Percentiles rank a stretch among this genome's conserved stretches.
Conservation (phyloP, 2,329 filamentous ascomycete species). For the Domatiomyces globalis region DNA sequence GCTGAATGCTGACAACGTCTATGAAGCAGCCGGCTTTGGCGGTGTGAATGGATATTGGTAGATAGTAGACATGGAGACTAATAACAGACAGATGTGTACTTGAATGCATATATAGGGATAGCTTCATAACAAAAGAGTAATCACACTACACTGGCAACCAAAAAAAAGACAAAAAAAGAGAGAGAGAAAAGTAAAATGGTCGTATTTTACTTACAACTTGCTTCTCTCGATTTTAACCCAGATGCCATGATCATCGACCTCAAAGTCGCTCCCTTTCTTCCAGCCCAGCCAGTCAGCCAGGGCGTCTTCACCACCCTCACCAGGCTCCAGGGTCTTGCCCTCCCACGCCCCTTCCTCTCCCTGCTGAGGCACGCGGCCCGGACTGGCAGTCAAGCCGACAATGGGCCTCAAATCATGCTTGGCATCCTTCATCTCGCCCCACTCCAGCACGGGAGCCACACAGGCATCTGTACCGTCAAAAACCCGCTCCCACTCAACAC, state of each 20-base stretch:
- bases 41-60: slow-evolving; percentile 12
- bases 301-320: slow-evolving; percentile 57
- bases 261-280: slow-evolving; percentile 56
- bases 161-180: neutral
- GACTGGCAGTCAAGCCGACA: slow-evolving; percentile 49
- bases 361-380: slow-evolving; percentile 33
- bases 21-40: slow-evolving; percentile 30
- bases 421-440: slow-evolving; percentile 52
- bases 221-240: slow-evolving; percentile 36
- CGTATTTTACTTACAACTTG: slow-evolving; percentile 8
- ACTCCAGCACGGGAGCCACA: slow-evolving; percentile 72
- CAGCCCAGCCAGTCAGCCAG: slow-evolving; percentile 64
- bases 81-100: neutral
- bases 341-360: slow-evolving; percentile 53
- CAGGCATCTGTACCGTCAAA: slow-evolving; percentile 91
- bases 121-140: neutral
- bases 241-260: slow-evolving; percentile 45
- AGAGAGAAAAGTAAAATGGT: neutral
- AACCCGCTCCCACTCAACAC: slow-evolving; percentile 66
- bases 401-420: slow-evolving; percentile 35
- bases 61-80: neutral
- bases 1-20: slow-evolving; percentile 51
- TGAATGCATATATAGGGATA: neutral
- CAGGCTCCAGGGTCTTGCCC: slow-evolving; percentile 45
- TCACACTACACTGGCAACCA: neutral